A percentile compares a stretch with the other conserved stretches of the same genome.
Evolutionary conservation across 257 asterid species (phyloP).

Genomic region (Echites panduratus): DNA sequence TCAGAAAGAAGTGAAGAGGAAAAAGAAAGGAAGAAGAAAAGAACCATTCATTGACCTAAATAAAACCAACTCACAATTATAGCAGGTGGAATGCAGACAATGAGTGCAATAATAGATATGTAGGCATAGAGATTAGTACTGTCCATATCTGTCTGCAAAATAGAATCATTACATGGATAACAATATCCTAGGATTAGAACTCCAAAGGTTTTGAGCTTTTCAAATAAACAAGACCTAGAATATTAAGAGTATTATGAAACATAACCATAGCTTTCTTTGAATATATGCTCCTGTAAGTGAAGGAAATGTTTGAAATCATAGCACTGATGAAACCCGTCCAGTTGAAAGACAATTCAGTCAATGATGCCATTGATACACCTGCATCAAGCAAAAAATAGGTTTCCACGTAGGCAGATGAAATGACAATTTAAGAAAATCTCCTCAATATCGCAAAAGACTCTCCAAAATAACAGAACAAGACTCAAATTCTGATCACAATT

Average conservation of each 20-base stretch:
- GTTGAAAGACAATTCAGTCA: slow-evolving; percentile 95
- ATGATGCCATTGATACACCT: slow-evolving; percentile 99
- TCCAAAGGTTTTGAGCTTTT: neutral
- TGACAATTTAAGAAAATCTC: neutral
- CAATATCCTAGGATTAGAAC: neutral
- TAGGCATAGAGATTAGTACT: slow-evolving; percentile 95
- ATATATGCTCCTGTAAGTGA: slow-evolving; percentile 97
- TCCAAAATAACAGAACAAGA: neutral
- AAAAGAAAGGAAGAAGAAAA: slow-evolving; percentile 2
- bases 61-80: slow-evolving; percentile 40
- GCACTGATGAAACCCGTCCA: slow-evolving; percentile 92
- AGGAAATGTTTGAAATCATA: slow-evolving; percentile 97
- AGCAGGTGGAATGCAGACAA: slow-evolving; percentile 90
- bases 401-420: neutral
- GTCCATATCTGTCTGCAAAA: slow-evolving; percentile 77
- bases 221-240: neutral
- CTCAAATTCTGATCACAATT: neutral
- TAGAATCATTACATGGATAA: slow-evolving; percentile 18
- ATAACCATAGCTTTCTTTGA: slow-evolving; percentile 98
- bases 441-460: neutral
- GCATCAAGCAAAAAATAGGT: slow-evolving; percentile 23
- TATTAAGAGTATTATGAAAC: slow-evolving; percentile 10
- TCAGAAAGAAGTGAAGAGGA: neutral
- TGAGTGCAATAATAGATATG: slow-evolving; percentile 69
- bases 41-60: neutral